These are phyloP conservation scores for Colletotrichum acutatum DNA, from an alignment of 2,329 filamentous ascomycete genomes.

Conservation along the genomic window DNA sequence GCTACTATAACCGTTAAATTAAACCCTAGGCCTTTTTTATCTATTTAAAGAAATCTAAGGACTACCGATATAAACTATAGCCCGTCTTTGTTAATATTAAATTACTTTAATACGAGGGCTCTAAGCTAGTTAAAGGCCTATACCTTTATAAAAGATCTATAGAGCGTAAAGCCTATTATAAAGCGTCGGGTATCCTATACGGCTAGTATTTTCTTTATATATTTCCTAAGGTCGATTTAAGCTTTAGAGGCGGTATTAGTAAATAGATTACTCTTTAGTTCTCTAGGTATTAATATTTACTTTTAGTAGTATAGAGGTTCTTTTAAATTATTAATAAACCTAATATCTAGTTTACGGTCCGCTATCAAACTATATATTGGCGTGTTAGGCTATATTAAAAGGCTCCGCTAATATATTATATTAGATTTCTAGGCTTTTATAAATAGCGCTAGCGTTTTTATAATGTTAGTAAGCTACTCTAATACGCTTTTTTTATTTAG, in stretches of 20 bases:
- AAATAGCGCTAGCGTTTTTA: constrained; percentile 42
- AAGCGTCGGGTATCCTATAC: too few species aligned
- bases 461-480: constrained; percentile 46
- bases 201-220: constrained; percentile 48
- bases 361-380: constrained; percentile 40
- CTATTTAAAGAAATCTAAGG: too few species aligned
- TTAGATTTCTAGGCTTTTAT: constrained; percentile 39
- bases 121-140: too few species aligned
- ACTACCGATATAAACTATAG: too few species aligned
- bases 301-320: constrained; percentile 48
- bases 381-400: constrained; percentile 42
- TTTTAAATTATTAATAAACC: constrained; percentile 45
- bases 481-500: constrained; percentile 48
- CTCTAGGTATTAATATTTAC: constrained; percentile 56
- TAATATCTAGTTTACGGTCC: constrained; percentile 43
- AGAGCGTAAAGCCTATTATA: too few species aligned
- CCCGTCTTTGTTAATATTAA: too few species aligned
- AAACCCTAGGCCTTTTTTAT: too few species aligned
- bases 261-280: constrained; percentile 57
- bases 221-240: constrained; percentile 52
- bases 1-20: too few species aligned
- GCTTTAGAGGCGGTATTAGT: constrained; percentile 49
- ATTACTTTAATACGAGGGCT: too few species aligned
- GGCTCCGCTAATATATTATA: constrained; percentile 39
- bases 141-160: too few species aligned